These are phyloP conservation scores for Grifola frondosa DNA, from an alignment of 1,284 basidiomycete species.

Conservation along the genomic window DNA sequence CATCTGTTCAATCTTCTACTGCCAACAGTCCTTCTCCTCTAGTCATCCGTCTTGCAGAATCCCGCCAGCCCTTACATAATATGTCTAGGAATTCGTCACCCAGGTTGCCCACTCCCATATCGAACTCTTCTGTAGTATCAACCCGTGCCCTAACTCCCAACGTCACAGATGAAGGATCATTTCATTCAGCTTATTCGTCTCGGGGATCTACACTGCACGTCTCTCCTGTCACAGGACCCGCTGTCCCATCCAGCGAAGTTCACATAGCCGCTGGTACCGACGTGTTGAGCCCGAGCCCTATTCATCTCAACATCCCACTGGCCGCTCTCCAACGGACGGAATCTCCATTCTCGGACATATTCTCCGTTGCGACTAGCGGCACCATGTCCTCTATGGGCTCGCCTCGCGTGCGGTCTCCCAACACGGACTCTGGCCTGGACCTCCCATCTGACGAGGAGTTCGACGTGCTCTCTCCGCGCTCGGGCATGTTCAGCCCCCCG, in stretches of 20 bases:
- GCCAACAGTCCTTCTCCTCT: slow-evolving; percentile 11
- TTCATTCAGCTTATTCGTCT: slow-evolving; percentile 20
- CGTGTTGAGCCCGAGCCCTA: too few species aligned
- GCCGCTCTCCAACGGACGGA: slow-evolving; percentile 13
- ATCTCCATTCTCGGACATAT: slow-evolving; percentile 29
- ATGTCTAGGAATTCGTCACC: too few species aligned
- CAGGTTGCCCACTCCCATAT: slow-evolving; percentile 21
- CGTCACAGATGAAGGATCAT: neutral
- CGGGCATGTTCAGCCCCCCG: slow-evolving; percentile 31
- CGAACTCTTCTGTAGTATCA: slow-evolving; percentile 15
- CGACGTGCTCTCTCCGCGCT: slow-evolving; percentile 27
- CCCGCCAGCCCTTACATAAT: slow-evolving; percentile 2
- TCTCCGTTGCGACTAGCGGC: slow-evolving; percentile 19
- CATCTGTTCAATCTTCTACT: slow-evolving; percentile 3
- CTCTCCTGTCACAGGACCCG: too few species aligned
- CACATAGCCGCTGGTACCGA: too few species aligned
- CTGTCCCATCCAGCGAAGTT: too few species aligned
- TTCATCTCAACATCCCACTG: neutral
- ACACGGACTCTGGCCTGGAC: slow-evolving; percentile 18
- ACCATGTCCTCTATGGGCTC: slow-evolving; percentile 11
- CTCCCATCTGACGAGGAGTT: slow-evolving; percentile 24
- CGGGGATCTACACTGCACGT: slow-evolving; percentile 26
- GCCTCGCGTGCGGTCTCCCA: slow-evolving; percentile 19
- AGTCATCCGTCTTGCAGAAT: slow-evolving; percentile 2
- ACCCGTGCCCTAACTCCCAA: slow-evolving; percentile 13